These are phyloP conservation scores for Spirogloea muscicola DNA, from an alignment of 139 green algal species.

Conservation along the genomic window DNA sequence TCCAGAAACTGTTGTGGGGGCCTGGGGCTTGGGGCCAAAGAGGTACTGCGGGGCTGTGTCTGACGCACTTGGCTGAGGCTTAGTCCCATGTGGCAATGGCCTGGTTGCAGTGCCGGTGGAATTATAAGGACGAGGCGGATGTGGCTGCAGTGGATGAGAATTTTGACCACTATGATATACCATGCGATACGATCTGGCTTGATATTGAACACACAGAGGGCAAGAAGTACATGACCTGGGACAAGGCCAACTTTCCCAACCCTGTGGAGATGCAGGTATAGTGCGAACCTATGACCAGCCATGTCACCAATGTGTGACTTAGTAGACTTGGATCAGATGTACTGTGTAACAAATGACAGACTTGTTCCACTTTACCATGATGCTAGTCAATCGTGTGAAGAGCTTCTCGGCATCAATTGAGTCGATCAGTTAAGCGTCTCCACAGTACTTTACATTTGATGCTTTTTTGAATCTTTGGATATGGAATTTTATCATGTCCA, in stretches of 20 bases:
- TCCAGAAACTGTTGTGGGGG: too few relatives aligned
- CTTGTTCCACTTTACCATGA: too few relatives aligned
- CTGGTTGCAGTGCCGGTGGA: slow-evolving; percentile 98
- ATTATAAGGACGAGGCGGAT: slow-evolving; percentile 84
- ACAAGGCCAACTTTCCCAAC: slow-evolving; percentile 77
- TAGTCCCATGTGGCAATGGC: too few relatives aligned
- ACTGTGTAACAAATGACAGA: too few relatives aligned
- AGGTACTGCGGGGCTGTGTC: too few relatives aligned
- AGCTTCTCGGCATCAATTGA: too few relatives aligned
- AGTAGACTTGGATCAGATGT: too few relatives aligned
- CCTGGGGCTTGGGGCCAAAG: too few relatives aligned
- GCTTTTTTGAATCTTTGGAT: too few relatives aligned
- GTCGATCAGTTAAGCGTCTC: neutral
- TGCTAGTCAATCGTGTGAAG: too few relatives aligned
- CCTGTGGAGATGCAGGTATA: slow-evolving; percentile 70
- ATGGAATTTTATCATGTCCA: too few relatives aligned
- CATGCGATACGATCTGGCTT: slow-evolving; percentile 98
- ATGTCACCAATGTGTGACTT: neutral
- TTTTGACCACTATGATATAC: slow-evolving; percentile 89
- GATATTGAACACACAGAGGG: slow-evolving; percentile 99
- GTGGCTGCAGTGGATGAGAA: slow-evolving; percentile 70
- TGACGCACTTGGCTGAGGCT: too few relatives aligned
- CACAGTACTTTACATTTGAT: neutral
- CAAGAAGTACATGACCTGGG: slow-evolving; percentile 98
- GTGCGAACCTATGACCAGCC: neutral